Percentiles rank a stretch among this genome's conserved stretches.
phyloP scores from a whole-genome alignment of 2,329 filamentous ascomycete genomes.

The Colletotrichum camelliae region DNA sequence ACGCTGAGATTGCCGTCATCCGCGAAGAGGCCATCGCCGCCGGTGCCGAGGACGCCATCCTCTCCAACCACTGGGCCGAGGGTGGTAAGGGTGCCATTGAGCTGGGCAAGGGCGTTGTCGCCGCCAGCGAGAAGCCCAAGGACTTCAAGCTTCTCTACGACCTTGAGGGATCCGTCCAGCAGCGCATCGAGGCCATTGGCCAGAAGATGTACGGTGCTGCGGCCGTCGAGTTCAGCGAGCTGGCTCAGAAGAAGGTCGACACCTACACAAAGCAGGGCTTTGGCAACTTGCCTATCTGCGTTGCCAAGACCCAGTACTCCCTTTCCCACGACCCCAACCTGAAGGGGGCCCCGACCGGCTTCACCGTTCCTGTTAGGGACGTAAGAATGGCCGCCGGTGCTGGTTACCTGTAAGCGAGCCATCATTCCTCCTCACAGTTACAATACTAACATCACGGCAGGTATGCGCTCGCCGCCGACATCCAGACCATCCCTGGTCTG shows the following conservation, averaged over 20 bases:
- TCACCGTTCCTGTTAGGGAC: constrained; percentile 92
- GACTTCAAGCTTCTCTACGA: constrained; percentile 88
- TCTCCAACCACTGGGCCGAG: constrained; percentile 96
- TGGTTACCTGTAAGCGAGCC: constrained; percentile 76
- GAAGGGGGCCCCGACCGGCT: constrained; percentile 94
- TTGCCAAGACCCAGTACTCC: constrained; percentile 98
- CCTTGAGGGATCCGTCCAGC: constrained; percentile 79
- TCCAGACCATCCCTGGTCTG: constrained; percentile 96
- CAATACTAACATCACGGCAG: constrained; percentile 50
- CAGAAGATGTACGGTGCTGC: constrained; percentile 93
- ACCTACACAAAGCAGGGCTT: constrained; percentile 93
- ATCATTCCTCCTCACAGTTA: constrained; percentile 15
- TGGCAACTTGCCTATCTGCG: constrained; percentile 90
- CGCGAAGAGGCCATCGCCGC: constrained; percentile 90
- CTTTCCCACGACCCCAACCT: constrained; percentile 90
- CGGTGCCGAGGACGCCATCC: constrained; percentile 90
- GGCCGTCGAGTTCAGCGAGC: constrained; percentile 89
- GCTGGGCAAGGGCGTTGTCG: constrained; percentile 85
- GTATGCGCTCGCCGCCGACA: constrained; percentile 94
- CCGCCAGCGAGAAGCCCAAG: constrained; percentile 82
- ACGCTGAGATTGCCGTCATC: constrained; percentile 87
- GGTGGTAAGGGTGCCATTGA: constrained; percentile 90
- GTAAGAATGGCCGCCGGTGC: constrained; percentile 93
- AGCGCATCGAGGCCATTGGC: constrained; percentile 90
- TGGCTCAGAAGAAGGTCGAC: constrained; percentile 95